A percentile compares a stretch with the other conserved stretches of the same genome.
These are phyloP conservation scores for Ophidiomyces ophidiicola DNA, from an alignment of 2,329 filamentous ascomycete genomes.

Conservation along the genomic window DNA sequence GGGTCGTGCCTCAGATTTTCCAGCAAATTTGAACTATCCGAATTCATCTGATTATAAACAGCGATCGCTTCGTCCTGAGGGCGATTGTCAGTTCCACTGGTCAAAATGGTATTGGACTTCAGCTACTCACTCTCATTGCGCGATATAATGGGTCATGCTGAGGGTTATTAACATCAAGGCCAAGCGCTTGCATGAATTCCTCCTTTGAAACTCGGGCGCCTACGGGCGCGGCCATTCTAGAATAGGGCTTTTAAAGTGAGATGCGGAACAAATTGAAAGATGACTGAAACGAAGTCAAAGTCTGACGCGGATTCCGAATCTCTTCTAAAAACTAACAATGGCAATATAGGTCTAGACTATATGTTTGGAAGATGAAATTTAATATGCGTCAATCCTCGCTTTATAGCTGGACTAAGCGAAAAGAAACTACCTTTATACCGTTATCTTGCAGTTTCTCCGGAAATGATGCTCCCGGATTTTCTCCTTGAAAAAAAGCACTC, in stretches of 20 bases:
- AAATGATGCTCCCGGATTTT: slow-evolving; percentile 4
- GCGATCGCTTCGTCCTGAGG: slow-evolving; percentile 35
- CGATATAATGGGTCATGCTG: slow-evolving; percentile 35
- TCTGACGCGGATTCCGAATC: too few species aligned
- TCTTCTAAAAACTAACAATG: too few species aligned
- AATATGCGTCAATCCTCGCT: too few species aligned
- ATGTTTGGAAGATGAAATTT: too few species aligned
- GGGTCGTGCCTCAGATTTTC: slow-evolving; percentile 31
- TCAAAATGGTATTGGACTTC: background rate
- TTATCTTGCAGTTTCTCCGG: slow-evolving; percentile 3
- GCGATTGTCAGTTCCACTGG: background rate
- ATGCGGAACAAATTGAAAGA: too few species aligned
- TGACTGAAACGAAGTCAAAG: too few species aligned
- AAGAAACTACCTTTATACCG: too few species aligned
- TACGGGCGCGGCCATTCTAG: slow-evolving; percentile 25
- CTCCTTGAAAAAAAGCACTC: slow-evolving; percentile 2
- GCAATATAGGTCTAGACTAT: too few species aligned
- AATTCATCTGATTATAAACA: slow-evolving; percentile 33
- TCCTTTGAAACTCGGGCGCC: slow-evolving; percentile 36
- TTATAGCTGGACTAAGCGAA: too few species aligned
- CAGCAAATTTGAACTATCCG: slow-evolving; percentile 30
- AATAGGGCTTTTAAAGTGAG: too few species aligned
- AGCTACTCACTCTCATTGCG: slow-evolving; percentile 33
- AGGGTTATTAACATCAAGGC: slow-evolving; percentile 30
- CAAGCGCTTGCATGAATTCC: slow-evolving; percentile 36